Percentiles rank a stretch among this genome's conserved stretches.
Evolutionary conservation across 345 rosid genomes (phyloP).

Genomic region (Eucalyptus marginata): DNA sequence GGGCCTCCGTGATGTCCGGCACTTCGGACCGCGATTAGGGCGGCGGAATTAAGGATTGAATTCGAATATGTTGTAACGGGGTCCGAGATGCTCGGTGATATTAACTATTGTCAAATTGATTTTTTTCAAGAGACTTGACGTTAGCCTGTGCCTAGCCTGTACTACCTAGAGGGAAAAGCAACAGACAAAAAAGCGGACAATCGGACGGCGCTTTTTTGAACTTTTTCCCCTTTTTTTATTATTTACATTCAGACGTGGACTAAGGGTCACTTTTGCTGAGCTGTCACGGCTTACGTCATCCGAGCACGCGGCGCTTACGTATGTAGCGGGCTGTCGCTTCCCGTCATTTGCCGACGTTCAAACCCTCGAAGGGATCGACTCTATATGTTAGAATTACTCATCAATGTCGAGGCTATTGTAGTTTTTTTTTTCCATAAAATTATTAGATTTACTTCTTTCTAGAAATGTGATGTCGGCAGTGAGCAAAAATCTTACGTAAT

Average conservation of each 20-base stretch:
- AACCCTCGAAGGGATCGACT: background rate
- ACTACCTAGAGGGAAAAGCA: background rate
- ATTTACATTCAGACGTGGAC: background rate
- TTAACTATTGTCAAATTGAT: too few relatives aligned
- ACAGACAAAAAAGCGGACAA: background rate
- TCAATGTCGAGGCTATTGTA: background rate
- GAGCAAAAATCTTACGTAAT: background rate
- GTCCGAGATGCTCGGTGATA: too few relatives aligned
- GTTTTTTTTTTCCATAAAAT: background rate
- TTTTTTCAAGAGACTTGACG: too few relatives aligned
- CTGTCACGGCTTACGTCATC: background rate
- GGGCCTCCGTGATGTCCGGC: background rate
- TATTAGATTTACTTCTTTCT: background rate
- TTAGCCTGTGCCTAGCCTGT: too few relatives aligned
- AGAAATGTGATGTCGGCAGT: background rate
- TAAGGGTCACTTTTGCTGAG: background rate
- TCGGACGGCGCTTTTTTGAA: background rate
- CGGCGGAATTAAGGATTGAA: background rate
- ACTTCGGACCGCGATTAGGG: background rate
- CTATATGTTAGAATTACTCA: background rate
- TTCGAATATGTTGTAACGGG: background rate
- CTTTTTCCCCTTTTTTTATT: background rate
- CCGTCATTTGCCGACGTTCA: background rate
- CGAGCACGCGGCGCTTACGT: fast-evolving
- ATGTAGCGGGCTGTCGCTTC: background rate